Base-by-base conservation (phyloP, 202 grass and related monocot species). In the Carex sylvatica region DNA sequence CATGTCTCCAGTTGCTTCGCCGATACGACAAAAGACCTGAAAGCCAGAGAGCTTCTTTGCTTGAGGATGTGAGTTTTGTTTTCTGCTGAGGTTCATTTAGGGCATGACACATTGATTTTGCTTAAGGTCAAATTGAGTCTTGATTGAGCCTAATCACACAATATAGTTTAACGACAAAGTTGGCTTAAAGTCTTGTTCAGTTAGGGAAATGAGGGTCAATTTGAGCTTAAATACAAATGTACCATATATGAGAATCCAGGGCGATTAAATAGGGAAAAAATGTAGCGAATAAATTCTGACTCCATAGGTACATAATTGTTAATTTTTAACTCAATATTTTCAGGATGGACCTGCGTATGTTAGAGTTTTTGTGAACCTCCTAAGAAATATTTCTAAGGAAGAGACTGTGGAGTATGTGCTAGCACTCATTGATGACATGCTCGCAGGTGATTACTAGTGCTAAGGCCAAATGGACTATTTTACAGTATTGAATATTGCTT, bases 381-480 rank as follows among this genome's bases (percentile, higher is more conserved):
- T 98, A 60, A 71, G 81, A 78, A 90, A 84, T 36, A 90, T 98
- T 81, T 92, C 88, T 4, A 98, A 98, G 85, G 96, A 98, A 90
- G 96, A 98, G 33, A 95, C 96, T 56, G 87, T 95, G 31, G 92
- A 95, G 81, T 98, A 98, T 76, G 92, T 92, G 78, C 84, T 98
- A 88, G 92, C 96, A 53, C 92, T 98, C 44, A 86, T 98, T 89
- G 92, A 95, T 90, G 92, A 98, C 55, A 95, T 98, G 86, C 91
- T 98, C 80, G 74, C 89, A 91, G 93, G 96, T 98, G 74, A 61
- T 79, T 15, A 84, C 68, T 83, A 79, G 44, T 36, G 42, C 69
- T 42, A 72, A 72, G 42, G n/a, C 42, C 19, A 72, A 30, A 46
- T 72, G 69, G 20, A 55, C 26, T 71, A 33, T 81, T 84, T 62